Base-by-base conservation (phyloP, 495 filamentous ascomycete genomes). In the Aspergillus sclerotioniger region DNA sequence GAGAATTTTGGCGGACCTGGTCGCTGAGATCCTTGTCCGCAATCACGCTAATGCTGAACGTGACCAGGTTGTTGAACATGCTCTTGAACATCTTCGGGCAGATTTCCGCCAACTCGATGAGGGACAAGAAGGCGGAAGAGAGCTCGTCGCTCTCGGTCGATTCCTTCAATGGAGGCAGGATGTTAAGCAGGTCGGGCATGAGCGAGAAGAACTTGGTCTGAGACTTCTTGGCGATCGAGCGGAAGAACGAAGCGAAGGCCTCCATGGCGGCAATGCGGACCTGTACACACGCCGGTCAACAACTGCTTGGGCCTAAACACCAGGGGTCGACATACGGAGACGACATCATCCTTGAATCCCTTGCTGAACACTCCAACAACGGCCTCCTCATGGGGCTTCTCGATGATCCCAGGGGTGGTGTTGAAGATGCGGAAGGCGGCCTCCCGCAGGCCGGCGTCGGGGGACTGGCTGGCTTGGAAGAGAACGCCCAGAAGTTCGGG, bases 51-150 rank as follows among this genome's bases (percentile, higher is more conserved):
- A 97, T 86, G 66, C 88, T 91, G 70, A 98, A 97, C 63, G 87
- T 86, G 37, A 98, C 94, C 25, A 99, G 79, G 63, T 90, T 90
- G 69, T 87, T 86, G 76, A 99, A 99, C 31, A 94, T 73, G 16
- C 78, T 80, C 74, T 93, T 95, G 80, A 99, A 99, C 95, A 99
- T 99, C 71, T 90, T 90, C 6, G 93, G 91, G 10, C 88, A 88
- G 19, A 87, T 80, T 69, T 98, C 95, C 21, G 93, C 92, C 56
- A 99, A 81, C 54, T 98, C 95, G 60, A 98, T 97, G 19, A 98
- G 76, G 19, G 94, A 87, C 20, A 96, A 76, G 20, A 99, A 83
- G 13, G 91, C 92, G 62, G 90, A 91, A 47, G 90, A 90, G 2
- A 99, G 84, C 57, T 93, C 86, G 0, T 97, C 92, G 7, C 90